Evolutionary conservation across 202 grass and related monocot genomes (phyloP).

Genomic region (Schoenoplectus tabernaemontani): DNA sequence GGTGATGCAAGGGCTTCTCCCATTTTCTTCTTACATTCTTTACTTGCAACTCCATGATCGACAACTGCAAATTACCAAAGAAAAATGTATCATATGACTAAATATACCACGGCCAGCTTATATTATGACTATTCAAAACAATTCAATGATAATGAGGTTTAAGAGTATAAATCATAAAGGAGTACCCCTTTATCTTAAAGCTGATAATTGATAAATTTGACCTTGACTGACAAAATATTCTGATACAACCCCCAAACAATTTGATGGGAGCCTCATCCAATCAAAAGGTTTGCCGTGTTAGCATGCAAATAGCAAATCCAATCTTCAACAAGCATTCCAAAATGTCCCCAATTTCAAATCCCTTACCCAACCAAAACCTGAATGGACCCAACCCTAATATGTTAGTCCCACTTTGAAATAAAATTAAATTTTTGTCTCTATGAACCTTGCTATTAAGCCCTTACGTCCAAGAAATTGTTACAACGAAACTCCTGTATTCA

Average conservation of each 20-base stretch:
- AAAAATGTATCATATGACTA: background rate
- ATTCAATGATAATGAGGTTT: background rate
- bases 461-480: background rate
- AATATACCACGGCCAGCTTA: background rate
- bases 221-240: background rate
- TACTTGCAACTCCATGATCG: slow-evolving; percentile 59
- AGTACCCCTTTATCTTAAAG: background rate
- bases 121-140: background rate
- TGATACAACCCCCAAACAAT: background rate
- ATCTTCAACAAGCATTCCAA: background rate
- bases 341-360: background rate
- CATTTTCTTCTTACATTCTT: slow-evolving; percentile 74
- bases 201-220: background rate
- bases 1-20: slow-evolving; percentile 33
- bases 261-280: background rate
- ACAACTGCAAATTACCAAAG: slow-evolving; percentile 46
- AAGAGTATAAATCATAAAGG: background rate
- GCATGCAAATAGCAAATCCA: background rate
- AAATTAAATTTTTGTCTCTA: background rate
- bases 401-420: background rate
- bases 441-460: background rate
- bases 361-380: background rate
- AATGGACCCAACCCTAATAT: background rate
- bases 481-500: background rate
- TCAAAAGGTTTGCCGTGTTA: background rate